A percentile compares a stretch with the other conserved stretches of the same genome.
These are phyloP conservation scores for Pyrus pyrifolia DNA, from an alignment of 306 rosid species.

Conservation along the genomic window DNA sequence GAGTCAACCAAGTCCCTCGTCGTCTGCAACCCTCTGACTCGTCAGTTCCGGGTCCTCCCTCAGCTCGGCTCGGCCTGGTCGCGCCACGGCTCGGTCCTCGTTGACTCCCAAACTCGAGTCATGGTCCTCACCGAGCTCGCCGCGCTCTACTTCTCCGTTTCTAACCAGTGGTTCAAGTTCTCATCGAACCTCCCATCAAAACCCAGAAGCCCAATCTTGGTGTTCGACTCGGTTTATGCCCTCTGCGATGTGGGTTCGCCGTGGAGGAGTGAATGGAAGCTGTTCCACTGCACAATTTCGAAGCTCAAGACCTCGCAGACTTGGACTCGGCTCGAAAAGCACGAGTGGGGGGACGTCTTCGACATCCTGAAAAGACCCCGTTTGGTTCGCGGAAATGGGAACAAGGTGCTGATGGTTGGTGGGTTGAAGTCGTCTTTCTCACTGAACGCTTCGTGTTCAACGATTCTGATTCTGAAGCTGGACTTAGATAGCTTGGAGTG, in stretches of 20 bases:
- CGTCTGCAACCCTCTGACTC: constrained; percentile 73
- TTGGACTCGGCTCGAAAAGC: too few relatives aligned
- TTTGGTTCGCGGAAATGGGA: too few relatives aligned
- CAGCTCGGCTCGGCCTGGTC: constrained; percentile 96
- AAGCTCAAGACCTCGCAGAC: too few relatives aligned
- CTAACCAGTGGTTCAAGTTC: constrained; percentile 53
- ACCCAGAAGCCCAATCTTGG: constrained; percentile 77
- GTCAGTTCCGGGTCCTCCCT: constrained; percentile 57
- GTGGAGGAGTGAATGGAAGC: too few relatives aligned
- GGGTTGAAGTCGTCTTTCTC: too few relatives aligned
- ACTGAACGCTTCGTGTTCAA: too few relatives aligned
- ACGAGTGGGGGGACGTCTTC: too few relatives aligned
- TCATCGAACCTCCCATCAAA: constrained; percentile 78
- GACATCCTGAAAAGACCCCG: too few relatives aligned
- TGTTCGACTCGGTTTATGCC: constrained; percentile 53
- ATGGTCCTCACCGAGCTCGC: constrained; percentile 86
- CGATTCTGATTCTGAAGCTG: too few relatives aligned
- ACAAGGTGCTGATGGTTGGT: too few relatives aligned
- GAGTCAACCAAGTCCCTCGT: constrained; percentile 49
- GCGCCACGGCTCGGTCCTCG: constrained; percentile 77
- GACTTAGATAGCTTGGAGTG: too few relatives aligned
- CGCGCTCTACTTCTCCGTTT: constrained; percentile 50
- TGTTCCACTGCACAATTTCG: too few relatives aligned
- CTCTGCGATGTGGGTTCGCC: constrained; percentile 62
- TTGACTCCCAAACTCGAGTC: constrained; percentile 54